These are phyloP conservation scores for Kuraishia hungarica DNA, from an alignment of 805 yeast genomes.

Conservation along the genomic window DNA sequence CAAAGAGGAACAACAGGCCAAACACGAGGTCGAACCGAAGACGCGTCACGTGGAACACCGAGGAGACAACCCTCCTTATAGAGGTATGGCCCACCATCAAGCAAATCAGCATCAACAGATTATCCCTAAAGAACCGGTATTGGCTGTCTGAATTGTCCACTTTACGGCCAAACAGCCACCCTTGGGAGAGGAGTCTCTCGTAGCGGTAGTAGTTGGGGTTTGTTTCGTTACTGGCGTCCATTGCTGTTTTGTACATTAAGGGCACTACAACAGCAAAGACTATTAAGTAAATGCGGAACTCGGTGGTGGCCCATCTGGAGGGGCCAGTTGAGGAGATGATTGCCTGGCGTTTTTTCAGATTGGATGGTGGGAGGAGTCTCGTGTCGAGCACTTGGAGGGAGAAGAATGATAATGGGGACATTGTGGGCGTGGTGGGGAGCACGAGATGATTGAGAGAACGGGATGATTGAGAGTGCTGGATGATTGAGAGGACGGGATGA, in stretches of 20 bases:
- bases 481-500: too few relatives aligned
- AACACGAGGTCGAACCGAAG: slow-evolving; percentile 63
- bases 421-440: neutral
- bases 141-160: slow-evolving; percentile 92
- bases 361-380: slow-evolving; percentile 34
- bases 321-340: slow-evolving; percentile 21
- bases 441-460: neutral
- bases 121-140: slow-evolving; percentile 80
- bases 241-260: slow-evolving; percentile 70
- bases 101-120: slow-evolving; percentile 52
- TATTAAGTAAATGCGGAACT: slow-evolving; percentile 60
- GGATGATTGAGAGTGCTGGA: too few relatives aligned
- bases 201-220: slow-evolving; percentile 67
- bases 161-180: slow-evolving; percentile 87
- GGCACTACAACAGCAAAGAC: slow-evolving; percentile 71
- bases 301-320: slow-evolving; percentile 69
- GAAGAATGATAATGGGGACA: slow-evolving; percentile 25
- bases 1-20: slow-evolving; percentile 60
- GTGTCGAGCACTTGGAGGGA: slow-evolving; percentile 44
- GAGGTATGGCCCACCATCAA: slow-evolving; percentile 46
- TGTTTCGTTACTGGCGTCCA: slow-evolving; percentile 67
- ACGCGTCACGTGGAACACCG: slow-evolving; percentile 25
- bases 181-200: slow-evolving; percentile 54
- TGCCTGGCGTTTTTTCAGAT: slow-evolving; percentile 21
- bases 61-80: slow-evolving; percentile 32